These are phyloP conservation scores for Cercospora beticola DNA, from an alignment of 2,329 filamentous ascomycete genomes.

Conservation along the genomic window DNA sequence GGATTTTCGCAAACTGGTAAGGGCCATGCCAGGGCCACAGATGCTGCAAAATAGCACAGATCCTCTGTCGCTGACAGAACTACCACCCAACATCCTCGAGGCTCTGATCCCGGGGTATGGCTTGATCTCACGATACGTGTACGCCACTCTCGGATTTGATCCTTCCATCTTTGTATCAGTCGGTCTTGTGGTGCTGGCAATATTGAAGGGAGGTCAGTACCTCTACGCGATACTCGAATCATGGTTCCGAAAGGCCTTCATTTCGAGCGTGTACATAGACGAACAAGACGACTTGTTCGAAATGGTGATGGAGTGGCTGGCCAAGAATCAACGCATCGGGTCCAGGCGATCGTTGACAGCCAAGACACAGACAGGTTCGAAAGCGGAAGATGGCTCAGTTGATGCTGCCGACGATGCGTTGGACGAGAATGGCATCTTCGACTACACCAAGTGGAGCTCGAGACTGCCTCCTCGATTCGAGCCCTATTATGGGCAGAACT, in stretches of 20 bases:
- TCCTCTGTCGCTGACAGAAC: constrained; percentile 32
- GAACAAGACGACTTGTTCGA: constrained; percentile 47
- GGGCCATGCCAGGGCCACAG: constrained; percentile 21
- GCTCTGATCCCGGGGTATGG: constrained; percentile 53
- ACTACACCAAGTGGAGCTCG: constrained; percentile 51
- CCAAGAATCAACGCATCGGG: constrained; percentile 42
- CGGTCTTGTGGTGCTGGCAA: constrained; percentile 44
- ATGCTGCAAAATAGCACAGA: constrained; percentile 19
- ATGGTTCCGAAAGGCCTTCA: constrained; percentile 41
- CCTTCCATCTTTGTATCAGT: constrained; percentile 49
- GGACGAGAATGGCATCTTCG: constrained; percentile 47
- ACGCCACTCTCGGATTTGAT: constrained; percentile 48
- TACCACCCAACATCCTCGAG: constrained; percentile 51
- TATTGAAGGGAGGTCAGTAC: constrained; percentile 41
- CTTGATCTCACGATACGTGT: constrained; percentile 47
- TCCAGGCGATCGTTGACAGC: constrained; percentile 42
- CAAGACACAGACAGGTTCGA: constrained; percentile 41
- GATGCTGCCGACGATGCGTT: constrained; percentile 40
- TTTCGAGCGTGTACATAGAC: constrained; percentile 47
- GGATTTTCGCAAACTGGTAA: constrained; percentile 32
- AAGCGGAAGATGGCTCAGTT: constrained; percentile 38
- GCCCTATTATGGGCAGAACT: constrained; percentile 49
- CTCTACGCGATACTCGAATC: constrained; percentile 37
- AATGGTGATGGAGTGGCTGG: constrained; percentile 47
- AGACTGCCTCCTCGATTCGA: constrained; percentile 51